These are phyloP conservation scores for Colletotrichum sp. DNA, from an alignment of 2,329 filamentous ascomycete genomes.

Conservation along the genomic window DNA sequence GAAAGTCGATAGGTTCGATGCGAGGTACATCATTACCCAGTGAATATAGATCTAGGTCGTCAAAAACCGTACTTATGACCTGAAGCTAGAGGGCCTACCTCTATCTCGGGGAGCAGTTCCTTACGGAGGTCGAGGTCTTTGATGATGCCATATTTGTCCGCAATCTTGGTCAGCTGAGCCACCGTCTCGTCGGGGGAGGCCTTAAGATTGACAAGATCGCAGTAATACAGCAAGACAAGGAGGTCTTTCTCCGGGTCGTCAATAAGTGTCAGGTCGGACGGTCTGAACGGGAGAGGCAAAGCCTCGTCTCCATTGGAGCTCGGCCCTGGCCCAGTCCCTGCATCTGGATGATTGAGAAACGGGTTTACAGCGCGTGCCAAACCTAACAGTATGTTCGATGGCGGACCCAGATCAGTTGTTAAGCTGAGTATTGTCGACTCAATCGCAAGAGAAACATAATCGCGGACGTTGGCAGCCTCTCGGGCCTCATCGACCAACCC, in stretches of 20 bases:
- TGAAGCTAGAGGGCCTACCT: background rate
- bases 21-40: conserved; percentile 16
- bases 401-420: background rate
- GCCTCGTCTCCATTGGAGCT: background rate
- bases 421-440: conserved; percentile 6
- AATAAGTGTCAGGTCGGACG: conserved; percentile 8
- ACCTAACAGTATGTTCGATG: background rate
- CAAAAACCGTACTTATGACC: accelerated
- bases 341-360: conserved; percentile 8
- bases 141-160: conserved; percentile 13
- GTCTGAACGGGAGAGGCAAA: background rate
- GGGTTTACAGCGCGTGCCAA: conserved; percentile 19
- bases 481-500: background rate
- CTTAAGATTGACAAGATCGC: conserved; percentile 1
- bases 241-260: conserved; percentile 21
- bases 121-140: conserved; percentile 20
- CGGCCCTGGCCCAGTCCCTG: background rate
- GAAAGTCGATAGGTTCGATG: background rate
- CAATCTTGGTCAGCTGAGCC: background rate
- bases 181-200: conserved; percentile 9
- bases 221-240: conserved; percentile 21
- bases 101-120: conserved; percentile 20
- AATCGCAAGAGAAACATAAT: conserved; percentile 15
- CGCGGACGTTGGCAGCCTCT: conserved; percentile 12
- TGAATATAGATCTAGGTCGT: background rate